Evolutionary conservation across 805 yeast species (phyloP).

Genomic region (Starmerella gropengiesseri): DNA sequence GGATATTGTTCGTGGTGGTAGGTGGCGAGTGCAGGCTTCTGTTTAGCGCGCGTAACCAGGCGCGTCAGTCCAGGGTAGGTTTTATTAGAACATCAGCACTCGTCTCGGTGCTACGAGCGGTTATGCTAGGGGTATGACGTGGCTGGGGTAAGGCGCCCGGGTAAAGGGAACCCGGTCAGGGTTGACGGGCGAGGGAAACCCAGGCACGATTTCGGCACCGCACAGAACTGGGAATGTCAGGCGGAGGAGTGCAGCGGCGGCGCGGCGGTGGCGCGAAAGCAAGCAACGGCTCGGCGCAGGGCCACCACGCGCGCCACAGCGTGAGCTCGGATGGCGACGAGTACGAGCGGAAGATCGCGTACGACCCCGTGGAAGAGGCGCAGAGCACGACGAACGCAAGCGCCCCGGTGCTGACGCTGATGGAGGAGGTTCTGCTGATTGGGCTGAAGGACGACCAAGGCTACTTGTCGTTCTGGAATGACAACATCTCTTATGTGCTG

Average conservation of each 20-base stretch:
- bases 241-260: conserved; percentile 24
- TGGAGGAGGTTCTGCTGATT: conserved; percentile 91
- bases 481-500: conserved; percentile 88
- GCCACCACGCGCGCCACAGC: not conserved
- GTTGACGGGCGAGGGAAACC: no score
- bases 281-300: not conserved
- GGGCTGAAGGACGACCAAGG: conserved; percentile 96
- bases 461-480: conserved; percentile 94
- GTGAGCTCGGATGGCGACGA: conserved; percentile 5
- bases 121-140: no score
- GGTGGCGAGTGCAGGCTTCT: no score
- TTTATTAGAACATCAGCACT: no score
- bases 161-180: no score
- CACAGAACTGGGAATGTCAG: conserved; percentile 20
- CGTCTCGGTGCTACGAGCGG: no score
- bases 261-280: conserved; percentile 18
- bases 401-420: conserved; percentile 70
- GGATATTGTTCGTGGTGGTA: no score
- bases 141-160: no score
- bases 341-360: conserved; percentile 29
- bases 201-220: no score
- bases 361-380: conserved; percentile 57
- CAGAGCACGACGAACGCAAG: conserved; percentile 34
- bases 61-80: no score
- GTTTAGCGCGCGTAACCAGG: no score